Percentiles rank a stretch among this genome's conserved stretches.
Conservation (phyloP, 1,284 basidiomycete species). For the Boletus subluridellus region DNA sequence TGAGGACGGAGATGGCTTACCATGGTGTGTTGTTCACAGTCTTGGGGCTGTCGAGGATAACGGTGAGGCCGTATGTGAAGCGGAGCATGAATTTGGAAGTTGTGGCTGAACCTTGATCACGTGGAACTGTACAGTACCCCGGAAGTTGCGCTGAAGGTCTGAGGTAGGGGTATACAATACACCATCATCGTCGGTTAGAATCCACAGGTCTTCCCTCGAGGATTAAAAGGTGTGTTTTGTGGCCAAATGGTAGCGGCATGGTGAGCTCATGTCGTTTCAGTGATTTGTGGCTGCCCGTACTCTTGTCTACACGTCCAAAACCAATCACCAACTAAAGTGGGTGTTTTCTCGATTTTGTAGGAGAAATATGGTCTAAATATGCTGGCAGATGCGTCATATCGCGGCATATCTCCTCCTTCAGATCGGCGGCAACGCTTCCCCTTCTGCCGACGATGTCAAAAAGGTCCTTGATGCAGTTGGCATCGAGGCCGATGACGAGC, state of each 20-base stretch:
- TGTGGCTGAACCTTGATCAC: conserved; percentile 45
- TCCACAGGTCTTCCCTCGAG: conserved; percentile 83
- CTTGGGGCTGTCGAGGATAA: conserved; percentile 30
- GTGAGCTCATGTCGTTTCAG: conserved; percentile 37
- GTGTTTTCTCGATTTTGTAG: conserved; percentile 12
- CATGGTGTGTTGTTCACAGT: conserved; percentile 49
- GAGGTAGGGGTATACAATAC: not conserved
- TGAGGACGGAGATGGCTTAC: conserved; percentile 37
- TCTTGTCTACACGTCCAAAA: conserved; percentile 35
- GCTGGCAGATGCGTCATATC: conserved; percentile 86
- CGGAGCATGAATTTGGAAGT: conserved; percentile 44
- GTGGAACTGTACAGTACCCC: conserved; percentile 57
- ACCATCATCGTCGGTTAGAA: conserved; percentile 66
- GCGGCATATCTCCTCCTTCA: conserved; percentile 98
- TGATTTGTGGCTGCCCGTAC: conserved; percentile 85
- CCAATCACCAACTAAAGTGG: conserved; percentile 42
- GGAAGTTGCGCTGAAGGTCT: conserved; percentile 1
- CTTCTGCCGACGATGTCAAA: conserved; percentile 88
- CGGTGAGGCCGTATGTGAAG: conserved; percentile 21
- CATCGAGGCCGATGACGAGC: conserved; percentile 84
- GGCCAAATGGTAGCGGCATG: not conserved
- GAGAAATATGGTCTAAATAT: not conserved
- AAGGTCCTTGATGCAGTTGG: conserved; percentile 85
- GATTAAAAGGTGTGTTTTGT: conserved; percentile 73
- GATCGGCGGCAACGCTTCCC: conserved; percentile 88